These are phyloP conservation scores for Pleurotus platypus DNA, from an alignment of 768 basidiomycete species.

Conservation along the genomic window DNA sequence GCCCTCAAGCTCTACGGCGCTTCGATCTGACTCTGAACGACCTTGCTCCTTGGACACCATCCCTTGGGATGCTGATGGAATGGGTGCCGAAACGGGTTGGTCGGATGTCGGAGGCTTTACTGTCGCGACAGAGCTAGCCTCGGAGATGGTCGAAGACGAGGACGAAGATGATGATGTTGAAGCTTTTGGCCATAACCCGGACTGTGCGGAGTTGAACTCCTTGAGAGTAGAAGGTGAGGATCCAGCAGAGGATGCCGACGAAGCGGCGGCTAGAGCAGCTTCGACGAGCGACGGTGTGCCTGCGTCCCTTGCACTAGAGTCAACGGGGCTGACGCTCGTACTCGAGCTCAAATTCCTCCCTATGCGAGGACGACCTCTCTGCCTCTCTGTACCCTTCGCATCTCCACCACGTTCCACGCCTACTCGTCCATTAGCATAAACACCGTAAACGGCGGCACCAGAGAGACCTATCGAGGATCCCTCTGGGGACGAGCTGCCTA, in stretches of 20 bases:
- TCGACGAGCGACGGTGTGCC: background rate
- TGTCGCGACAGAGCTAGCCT: background rate
- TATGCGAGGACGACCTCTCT: conserved; percentile 14
- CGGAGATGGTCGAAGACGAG: background rate
- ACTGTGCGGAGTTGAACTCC: background rate
- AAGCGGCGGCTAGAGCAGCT: background rate
- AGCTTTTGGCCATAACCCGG: background rate
- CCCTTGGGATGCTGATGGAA: background rate
- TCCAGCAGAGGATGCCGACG: background rate
- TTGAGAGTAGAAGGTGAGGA: background rate
- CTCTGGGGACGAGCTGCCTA: conserved; percentile 26
- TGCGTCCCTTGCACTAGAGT: background rate
- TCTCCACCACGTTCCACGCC: conserved; percentile 22
- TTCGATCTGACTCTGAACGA: background rate
- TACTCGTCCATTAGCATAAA: conserved; percentile 31
- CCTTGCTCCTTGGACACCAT: background rate
- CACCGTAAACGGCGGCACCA: conserved; percentile 22
- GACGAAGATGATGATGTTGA: background rate
- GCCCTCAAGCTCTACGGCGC: background rate
- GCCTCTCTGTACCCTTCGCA: conserved; percentile 14
- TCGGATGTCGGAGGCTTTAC: background rate
- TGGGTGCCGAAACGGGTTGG: background rate
- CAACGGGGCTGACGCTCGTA: conserved; percentile 4
- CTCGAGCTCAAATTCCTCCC: conserved; percentile 12
- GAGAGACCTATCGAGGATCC: conserved; percentile 19